These are phyloP conservation scores for Sporothrix brunneoviolacea DNA, from an alignment of 2,329 filamentous ascomycete genomes.

Conservation along the genomic window DNA sequence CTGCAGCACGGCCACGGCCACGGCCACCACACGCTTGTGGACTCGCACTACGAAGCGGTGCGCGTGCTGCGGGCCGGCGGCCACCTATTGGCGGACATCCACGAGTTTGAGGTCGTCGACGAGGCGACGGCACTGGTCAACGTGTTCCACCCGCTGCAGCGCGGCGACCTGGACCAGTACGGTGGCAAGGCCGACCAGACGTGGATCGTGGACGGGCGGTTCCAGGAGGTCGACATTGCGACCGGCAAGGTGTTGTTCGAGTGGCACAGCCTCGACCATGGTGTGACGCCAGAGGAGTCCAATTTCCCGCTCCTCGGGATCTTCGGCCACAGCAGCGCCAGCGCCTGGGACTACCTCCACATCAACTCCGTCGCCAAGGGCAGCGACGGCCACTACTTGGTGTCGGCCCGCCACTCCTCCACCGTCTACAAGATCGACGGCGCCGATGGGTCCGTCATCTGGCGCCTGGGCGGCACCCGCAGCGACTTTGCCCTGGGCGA, in stretches of 20 bases:
- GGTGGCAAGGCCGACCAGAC: slow-evolving; percentile 42
- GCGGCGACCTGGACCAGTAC: slow-evolving; percentile 37
- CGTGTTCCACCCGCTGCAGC: slow-evolving; percentile 44
- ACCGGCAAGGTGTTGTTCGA: slow-evolving; percentile 52
- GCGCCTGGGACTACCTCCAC: slow-evolving; percentile 44
- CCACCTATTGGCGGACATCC: slow-evolving; percentile 44
- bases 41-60: slow-evolving; percentile 49
- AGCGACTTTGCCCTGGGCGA: slow-evolving; percentile 33
- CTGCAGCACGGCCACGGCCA: slow-evolving; percentile 46
- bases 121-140: slow-evolving; percentile 47
- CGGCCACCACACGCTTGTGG: slow-evolving; percentile 46
- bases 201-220: slow-evolving; percentile 49
- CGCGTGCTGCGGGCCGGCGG: slow-evolving; percentile 45
- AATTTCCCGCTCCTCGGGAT: slow-evolving; percentile 23
- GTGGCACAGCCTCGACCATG: slow-evolving; percentile 52
- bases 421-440: slow-evolving; percentile 36
- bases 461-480: slow-evolving; percentile 38
- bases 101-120: slow-evolving; percentile 49
- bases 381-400: slow-evolving; percentile 36
- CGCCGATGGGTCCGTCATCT: slow-evolving; percentile 37
- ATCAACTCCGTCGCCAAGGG: slow-evolving; percentile 44
- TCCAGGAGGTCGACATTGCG: slow-evolving; percentile 47
- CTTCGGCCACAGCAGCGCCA: slow-evolving; percentile 21
- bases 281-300: slow-evolving; percentile 38
- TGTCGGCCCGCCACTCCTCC: slow-evolving; percentile 37